These are phyloP conservation scores for Trichoderma lentiforme DNA, from an alignment of 2,329 filamentous ascomycete species.

Conservation along the genomic window DNA sequence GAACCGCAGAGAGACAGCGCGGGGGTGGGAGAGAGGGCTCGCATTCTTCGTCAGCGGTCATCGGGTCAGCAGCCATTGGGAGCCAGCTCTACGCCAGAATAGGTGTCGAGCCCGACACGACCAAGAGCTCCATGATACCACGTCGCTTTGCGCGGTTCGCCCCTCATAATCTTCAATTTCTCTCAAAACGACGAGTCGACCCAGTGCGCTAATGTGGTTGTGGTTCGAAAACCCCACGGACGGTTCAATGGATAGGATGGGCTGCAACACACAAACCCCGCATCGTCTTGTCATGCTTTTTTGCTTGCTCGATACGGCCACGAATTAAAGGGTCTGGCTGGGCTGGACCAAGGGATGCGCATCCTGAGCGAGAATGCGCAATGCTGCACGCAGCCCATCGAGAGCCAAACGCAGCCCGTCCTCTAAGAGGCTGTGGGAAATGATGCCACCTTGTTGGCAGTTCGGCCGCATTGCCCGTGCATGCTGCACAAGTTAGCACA, in stretches of 20 bases:
- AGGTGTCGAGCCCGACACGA: conserved; percentile 4
- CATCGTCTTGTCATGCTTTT: background rate
- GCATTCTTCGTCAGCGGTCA: conserved; percentile 5
- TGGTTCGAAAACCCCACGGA: conserved; percentile 6
- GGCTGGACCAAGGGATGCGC: background rate
- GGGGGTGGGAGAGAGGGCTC: background rate
- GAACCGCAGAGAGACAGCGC: background rate
- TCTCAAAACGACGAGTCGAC: conserved; percentile 5
- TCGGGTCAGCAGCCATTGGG: conserved; percentile 13
- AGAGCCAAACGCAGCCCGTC: background rate
- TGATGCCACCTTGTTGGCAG: conserved; percentile 3
- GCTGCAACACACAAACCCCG: background rate
- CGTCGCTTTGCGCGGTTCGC: conserved; percentile 15
- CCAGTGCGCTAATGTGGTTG: background rate
- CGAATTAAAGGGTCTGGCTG: background rate
- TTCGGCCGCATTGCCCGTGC: conserved; percentile 2
- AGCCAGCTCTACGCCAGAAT: conserved; percentile 11
- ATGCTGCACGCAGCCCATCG: background rate
- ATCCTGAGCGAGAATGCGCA: background rate
- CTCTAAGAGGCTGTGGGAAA: background rate
- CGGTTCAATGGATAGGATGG: background rate
- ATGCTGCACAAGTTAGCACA: background rate
- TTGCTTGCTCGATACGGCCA: background rate
- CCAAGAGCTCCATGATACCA: background rate
- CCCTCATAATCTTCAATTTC: background rate